phyloP scores from a whole-genome alignment of 2,329 filamentous ascomycete species.

The Sporothrix brunneoviolacea region DNA sequence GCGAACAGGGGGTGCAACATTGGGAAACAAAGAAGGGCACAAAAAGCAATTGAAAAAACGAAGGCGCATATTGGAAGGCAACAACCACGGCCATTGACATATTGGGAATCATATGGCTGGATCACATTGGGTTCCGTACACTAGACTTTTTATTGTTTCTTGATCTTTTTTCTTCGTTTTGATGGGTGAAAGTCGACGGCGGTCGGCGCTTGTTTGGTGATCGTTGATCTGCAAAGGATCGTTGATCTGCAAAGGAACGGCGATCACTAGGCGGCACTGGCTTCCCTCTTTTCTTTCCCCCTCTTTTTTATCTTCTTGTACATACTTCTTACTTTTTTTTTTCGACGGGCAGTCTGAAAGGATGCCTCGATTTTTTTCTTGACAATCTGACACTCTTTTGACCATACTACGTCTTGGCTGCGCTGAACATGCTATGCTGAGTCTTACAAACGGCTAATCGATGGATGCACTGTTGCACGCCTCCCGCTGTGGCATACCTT shows the following conservation, averaged over 20 bases:
- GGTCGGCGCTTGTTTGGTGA: too few relatives aligned
- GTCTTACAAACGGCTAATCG: too few relatives aligned
- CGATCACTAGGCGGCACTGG: too few relatives aligned
- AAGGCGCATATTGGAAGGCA: slow-evolving; percentile 1
- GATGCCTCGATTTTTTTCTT: too few relatives aligned
- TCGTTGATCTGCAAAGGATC: too few relatives aligned
- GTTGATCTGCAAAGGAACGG: not conserved
- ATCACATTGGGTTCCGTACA: not conserved
- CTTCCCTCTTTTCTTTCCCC: not conserved
- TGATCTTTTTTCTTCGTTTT: not conserved
- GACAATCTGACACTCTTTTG: too few relatives aligned
- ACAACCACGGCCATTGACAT: not conserved
- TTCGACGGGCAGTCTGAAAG: not conserved
- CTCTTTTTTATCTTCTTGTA: not conserved
- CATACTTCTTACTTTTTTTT: not conserved
- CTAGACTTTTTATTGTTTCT: not conserved
- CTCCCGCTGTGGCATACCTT: too few relatives aligned
- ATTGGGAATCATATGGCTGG: not conserved
- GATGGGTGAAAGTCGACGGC: not conserved
- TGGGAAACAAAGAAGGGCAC: not conserved
- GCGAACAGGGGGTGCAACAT: not conserved
- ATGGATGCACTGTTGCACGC: too few relatives aligned
- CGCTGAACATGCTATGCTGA: too few relatives aligned
- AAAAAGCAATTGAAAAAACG: not conserved
- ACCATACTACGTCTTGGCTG: too few relatives aligned